These are phyloP conservation scores for Anastatica hierochuntica DNA, from an alignment of 345 rosid genomes.

Conservation along the genomic window DNA sequence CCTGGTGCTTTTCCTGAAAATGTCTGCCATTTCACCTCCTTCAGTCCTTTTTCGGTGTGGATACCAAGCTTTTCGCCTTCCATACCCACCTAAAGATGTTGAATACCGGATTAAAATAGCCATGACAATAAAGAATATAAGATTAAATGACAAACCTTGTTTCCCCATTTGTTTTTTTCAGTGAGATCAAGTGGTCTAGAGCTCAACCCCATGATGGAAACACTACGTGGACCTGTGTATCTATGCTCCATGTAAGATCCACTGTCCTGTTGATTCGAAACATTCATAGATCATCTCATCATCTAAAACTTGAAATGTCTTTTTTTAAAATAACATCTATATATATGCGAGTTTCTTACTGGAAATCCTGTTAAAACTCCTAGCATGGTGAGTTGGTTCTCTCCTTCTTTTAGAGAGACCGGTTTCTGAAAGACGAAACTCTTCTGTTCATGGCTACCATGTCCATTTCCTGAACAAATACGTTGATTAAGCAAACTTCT, in stretches of 20 bases:
- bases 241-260: slow-evolving; percentile 91
- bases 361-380: slow-evolving; percentile 57
- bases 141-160: slow-evolving; percentile 41
- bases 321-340: too few species aligned
- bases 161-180: slow-evolving; percentile 49
- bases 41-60: slow-evolving; percentile 41
- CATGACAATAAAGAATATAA: background rate
- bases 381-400: slow-evolving; percentile 43
- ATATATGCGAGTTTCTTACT: too few species aligned
- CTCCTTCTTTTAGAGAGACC: slow-evolving; percentile 37
- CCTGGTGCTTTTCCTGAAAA: slow-evolving; percentile 30
- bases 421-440: slow-evolving; percentile 62
- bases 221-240: slow-evolving; percentile 70
- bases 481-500: background rate
- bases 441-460: slow-evolving; percentile 82
- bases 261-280: slow-evolving; percentile 51
- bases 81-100: slow-evolving; percentile 59
- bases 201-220: slow-evolving; percentile 64
- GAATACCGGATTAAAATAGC: background rate
- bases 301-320: too few species aligned
- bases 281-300: too few species aligned
- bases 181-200: slow-evolving; percentile 77
- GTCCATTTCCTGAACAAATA: slow-evolving; percentile 40
- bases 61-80: slow-evolving; percentile 45
- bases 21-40: slow-evolving; percentile 41